Percentiles rank a stretch among this genome's conserved stretches.
phyloP scores from a whole-genome alignment of 768 basidiomycete genomes.

The Pleurotus djamor region DNA sequence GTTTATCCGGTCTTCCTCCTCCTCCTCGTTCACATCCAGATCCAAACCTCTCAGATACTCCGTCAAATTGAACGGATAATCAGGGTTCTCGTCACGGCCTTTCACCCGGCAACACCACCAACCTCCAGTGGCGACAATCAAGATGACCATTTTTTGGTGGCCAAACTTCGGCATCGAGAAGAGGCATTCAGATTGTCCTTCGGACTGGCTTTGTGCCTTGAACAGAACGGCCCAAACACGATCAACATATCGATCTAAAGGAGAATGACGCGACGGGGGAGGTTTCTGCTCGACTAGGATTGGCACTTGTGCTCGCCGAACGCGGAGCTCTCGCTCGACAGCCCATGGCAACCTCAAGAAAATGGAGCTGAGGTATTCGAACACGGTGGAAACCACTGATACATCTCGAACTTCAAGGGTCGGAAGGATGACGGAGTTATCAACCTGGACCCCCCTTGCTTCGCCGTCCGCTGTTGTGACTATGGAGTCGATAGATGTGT shows the following conservation, averaged over 20 bases:
- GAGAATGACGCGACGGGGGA: neutral
- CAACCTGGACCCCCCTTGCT: neutral
- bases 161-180: neutral
- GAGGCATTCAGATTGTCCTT: neutral
- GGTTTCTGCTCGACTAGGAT: neutral
- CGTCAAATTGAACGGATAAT: too few species aligned
- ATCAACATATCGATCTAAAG: neutral
- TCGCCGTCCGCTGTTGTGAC: neutral
- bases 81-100: too few species aligned
- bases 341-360: neutral
- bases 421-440: neutral
- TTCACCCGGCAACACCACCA: too few species aligned
- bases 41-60: too few species aligned
- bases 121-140: neutral
- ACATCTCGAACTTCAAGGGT: neutral
- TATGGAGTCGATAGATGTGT: neutral
- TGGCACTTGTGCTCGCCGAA: neutral
- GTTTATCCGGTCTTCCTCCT: too few species aligned
- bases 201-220: neutral
- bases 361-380: neutral
- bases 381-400: neutral
- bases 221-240: neutral
- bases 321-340: neutral
- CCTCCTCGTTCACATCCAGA: too few species aligned
- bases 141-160: neutral